A percentile compares a stretch with the other conserved stretches of the same genome.
phyloP scores from a whole-genome alignment of 148 eudicot species.

The Chenopodium suecicum region DNA sequence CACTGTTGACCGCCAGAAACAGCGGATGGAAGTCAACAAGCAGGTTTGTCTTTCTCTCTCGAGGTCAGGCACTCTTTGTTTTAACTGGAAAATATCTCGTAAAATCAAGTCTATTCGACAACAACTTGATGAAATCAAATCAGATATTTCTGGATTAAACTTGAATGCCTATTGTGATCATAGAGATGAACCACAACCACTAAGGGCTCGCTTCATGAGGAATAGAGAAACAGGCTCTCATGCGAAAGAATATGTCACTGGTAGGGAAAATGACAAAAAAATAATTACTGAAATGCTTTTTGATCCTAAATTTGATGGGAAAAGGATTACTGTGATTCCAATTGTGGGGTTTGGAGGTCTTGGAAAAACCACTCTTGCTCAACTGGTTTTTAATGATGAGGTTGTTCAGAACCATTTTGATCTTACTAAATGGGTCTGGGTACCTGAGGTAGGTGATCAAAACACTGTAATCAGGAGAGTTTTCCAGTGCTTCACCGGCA shows the following conservation, averaged over 20 bases:
- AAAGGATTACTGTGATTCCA: too few relatives aligned
- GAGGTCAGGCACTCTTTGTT: background rate
- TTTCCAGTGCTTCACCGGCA: background rate
- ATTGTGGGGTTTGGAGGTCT: too few relatives aligned
- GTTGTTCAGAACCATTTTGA: too few relatives aligned
- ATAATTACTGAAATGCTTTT: slow-evolving; percentile 1
- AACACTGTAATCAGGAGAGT: background rate
- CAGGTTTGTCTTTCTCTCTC: background rate
- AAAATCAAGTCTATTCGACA: background rate
- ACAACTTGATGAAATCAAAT: slow-evolving; percentile 9
- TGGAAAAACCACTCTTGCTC: too few relatives aligned
- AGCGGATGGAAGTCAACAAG: background rate
- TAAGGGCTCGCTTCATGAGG: background rate
- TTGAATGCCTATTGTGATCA: background rate
- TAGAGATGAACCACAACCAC: background rate
- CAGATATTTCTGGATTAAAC: slow-evolving; percentile 7
- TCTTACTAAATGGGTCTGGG: too few relatives aligned
- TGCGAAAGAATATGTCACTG: slow-evolving; percentile 4
- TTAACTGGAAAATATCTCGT: too few relatives aligned
- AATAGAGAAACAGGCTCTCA: slow-evolving; percentile 12
- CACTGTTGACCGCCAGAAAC: background rate
- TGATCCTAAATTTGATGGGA: background rate
- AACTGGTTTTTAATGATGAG: too few relatives aligned
- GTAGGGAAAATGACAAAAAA: slow-evolving; percentile 3
- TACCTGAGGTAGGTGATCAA: too few relatives aligned